Evolutionary conservation across 208 protist genomes (phyloP), one percentile per base, ranked within the genome.

Genomic region (Blechomonas ayalai): DNA sequence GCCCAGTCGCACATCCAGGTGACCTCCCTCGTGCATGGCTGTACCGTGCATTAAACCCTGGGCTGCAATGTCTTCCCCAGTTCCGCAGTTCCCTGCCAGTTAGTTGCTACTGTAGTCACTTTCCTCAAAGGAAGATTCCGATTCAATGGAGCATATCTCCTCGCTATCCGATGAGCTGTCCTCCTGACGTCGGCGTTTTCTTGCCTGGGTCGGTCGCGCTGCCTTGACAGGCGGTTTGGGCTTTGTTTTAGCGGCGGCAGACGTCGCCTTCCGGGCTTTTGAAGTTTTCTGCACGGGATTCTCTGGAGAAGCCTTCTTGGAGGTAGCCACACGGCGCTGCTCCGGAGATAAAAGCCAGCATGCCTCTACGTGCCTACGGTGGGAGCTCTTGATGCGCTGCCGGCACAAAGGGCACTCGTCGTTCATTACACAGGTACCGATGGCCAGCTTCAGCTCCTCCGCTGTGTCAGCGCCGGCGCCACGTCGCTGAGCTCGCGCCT

Each of bases 391-490:
- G 19, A 86, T 61, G 0, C 61, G 52, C 33, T 58, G 43, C 13
- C 73, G 51, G 57, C 82, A 90, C 19, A 85, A 45, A 2, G 82
- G 82, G 53, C 82, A 90, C 42, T 62, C 39, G 28, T 79, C 70
- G 35, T 90, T 56, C 27, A 90, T 59, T 39, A 90, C 40, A 52
- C 77, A 90, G 15, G 65, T 36, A 3, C 77, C 82, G 15, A 83
- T 35, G 0, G 61, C 45, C 32, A 85, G 58, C 43, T 59, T 39
- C 53, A 66, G 50, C 50, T 60, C 24, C 47, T 77, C 67, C 41
- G 64, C 54, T 18, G 49, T 49, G 6, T 47, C 60, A 12, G 18
- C 39, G 4, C 13, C 37, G n/a, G 33, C 42, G 13, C 25, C 40
- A 8, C 60, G 64, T 2, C 68, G 72, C 26, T 39, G 55, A 43